A percentile compares a stretch with the other conserved stretches of the same genome.
These are phyloP conservation scores for Wallacemonas sp. DNA, from an alignment of 208 protist species.

Conservation along the genomic window DNA sequence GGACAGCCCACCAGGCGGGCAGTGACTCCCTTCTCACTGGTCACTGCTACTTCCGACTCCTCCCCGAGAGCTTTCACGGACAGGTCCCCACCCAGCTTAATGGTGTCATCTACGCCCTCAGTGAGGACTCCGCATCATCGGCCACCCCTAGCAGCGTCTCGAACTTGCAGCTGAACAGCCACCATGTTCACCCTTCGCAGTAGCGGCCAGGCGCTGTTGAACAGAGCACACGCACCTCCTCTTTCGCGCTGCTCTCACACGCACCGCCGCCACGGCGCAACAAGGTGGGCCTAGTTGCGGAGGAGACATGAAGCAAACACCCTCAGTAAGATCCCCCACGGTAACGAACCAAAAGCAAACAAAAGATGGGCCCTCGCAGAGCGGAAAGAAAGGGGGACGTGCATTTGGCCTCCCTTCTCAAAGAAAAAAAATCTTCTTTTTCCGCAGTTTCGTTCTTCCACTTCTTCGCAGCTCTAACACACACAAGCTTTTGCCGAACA, in stretches of 20 bases:
- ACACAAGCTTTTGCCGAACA: too few species aligned
- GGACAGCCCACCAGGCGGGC: conserved; percentile 95
- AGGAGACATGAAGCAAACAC: too few species aligned
- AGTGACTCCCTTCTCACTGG: conserved; percentile 97
- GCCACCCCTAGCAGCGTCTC: conserved; percentile 71
- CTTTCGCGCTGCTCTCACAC: too few species aligned
- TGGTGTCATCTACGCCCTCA: conserved; percentile 95
- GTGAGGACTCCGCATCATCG: conserved; percentile 79
- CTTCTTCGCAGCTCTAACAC: background rate
- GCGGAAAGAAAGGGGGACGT: too few species aligned
- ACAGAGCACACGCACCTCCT: conserved; percentile 14
- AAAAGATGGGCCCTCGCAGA: too few species aligned
- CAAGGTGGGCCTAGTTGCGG: too few species aligned
- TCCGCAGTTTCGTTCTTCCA: background rate
- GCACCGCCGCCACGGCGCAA: too few species aligned
- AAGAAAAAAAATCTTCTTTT: background rate
- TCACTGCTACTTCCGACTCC: conserved; percentile 98
- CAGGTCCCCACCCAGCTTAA: conserved; percentile 81
- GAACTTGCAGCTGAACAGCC: conserved; percentile 1
- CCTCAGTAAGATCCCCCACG: too few species aligned
- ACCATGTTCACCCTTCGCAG: too few species aligned
- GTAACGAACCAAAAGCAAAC: too few species aligned
- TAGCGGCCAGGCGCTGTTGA: conserved; percentile 23
- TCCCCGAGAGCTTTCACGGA: conserved; percentile 85
- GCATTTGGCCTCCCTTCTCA: too few species aligned